phyloP scores from a whole-genome alignment of 805 yeast species.

The Sugiyamaella floridensis region DNA sequence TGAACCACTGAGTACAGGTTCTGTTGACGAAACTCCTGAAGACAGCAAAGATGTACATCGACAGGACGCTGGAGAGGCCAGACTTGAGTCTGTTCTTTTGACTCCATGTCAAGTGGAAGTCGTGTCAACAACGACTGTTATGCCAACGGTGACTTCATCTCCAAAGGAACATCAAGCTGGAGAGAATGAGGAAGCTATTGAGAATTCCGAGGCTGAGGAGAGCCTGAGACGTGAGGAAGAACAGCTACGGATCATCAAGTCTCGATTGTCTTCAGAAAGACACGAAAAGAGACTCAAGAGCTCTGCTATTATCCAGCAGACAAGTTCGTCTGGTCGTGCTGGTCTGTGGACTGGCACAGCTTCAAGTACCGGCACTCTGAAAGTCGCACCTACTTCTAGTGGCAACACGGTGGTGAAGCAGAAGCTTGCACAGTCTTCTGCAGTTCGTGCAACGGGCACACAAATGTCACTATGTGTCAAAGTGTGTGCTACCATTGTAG shows the following conservation, averaged over 20 bases:
- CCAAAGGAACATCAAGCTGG: background rate
- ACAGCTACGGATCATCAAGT: constrained; percentile 1
- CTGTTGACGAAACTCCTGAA: no score
- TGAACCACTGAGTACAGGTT: no score
- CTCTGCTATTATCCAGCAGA: background rate
- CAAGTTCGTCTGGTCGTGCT: background rate
- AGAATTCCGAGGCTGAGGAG: background rate
- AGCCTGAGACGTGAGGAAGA: background rate
- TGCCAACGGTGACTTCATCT: background rate
- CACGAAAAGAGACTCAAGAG: background rate
- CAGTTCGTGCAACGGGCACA: background rate
- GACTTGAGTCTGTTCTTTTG: no score
- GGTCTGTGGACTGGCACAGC: background rate
- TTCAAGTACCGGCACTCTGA: background rate
- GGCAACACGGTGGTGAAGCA: background rate
- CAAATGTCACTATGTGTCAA: background rate
- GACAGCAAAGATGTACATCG: no score
- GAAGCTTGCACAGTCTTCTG: background rate
- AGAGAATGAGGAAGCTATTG: background rate
- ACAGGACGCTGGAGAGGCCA: no score
- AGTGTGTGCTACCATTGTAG: no score
- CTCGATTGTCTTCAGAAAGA: constrained; percentile 3
- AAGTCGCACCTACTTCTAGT: background rate
- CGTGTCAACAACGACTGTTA: no score
- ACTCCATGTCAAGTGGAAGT: no score